Evolutionary conservation across 441 rosid species (phyloP), one percentile per base, ranked within the genome.

Genomic region (Croton laevigatus): DNA sequence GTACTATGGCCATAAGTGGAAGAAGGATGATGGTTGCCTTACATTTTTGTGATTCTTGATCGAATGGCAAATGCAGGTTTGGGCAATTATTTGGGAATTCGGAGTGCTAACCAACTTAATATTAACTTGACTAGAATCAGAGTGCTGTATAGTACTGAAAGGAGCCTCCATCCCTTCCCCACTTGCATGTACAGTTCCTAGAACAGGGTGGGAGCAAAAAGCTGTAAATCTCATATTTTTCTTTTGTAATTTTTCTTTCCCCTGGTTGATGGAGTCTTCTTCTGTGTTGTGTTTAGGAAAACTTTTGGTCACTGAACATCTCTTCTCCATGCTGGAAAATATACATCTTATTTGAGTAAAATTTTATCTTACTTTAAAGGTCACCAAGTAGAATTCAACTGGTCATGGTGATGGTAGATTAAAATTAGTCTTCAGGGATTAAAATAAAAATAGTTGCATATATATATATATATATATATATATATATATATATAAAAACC

Each of bases 141-240:
- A 66, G 72, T 45, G 51, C 51, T 76, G 82, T 76, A 78, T 76
- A 84, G 71, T 68, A 42, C 74, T 68, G 37, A 65, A 66, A 74
- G 81, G 66, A 73, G 71, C 65, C 48, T 63, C 45, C 66, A 38
- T 27, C 32, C 32, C 32, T 27, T 69, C 73, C 69, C 71, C 54
- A 64, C 66, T 72, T 73, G 71, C 70, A 52, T 83, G 86, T 80
- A 83, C 73, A 76, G 82, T 45, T 74, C 76, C 49, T 65, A 19
- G 63, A 32, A 58, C 27, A 70, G 62, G 59, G 68, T 20, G 52
- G 60, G 40, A 71, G 48, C 58, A 22, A 51, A 67, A 67, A 40
- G 70, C 54, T 79, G 76, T 77, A 79, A 70, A 75, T 79, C 71
- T 69, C 65, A 19, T 58, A 34, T n/a, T 23, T 76, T 32, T 61